phyloP scores from a whole-genome alignment of 2,329 filamentous ascomycete species.

The Nemania bipapillata region DNA sequence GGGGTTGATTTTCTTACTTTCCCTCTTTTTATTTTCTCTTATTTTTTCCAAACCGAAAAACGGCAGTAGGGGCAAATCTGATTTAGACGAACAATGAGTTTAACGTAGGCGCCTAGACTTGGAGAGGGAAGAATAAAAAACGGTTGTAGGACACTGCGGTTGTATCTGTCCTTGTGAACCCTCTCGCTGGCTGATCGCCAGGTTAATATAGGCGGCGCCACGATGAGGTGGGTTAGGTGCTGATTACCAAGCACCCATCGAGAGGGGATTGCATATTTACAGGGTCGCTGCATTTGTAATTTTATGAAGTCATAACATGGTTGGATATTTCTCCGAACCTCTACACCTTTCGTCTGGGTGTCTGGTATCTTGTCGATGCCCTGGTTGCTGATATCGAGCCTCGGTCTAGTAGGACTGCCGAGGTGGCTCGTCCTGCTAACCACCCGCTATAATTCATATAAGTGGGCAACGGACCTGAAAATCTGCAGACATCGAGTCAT shows the following conservation, averaged over 20 bases:
- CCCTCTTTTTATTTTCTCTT: too few species aligned
- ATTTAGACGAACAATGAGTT: neutral
- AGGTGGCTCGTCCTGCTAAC: too few species aligned
- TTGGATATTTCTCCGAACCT: neutral
- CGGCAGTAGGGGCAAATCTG: too few species aligned
- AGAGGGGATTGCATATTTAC: neutral
- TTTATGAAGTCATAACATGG: neutral
- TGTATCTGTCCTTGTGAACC: neutral
- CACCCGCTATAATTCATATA: too few species aligned
- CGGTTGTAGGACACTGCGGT: too few species aligned
- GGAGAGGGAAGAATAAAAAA: neutral
- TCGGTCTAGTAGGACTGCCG: too few species aligned
- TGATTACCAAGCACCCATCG: slow-evolving; percentile 24
- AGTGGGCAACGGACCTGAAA: too few species aligned
- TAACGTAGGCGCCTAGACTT: neutral
- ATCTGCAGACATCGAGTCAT: too few species aligned
- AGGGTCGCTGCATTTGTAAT: neutral
- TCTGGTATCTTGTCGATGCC: neutral
- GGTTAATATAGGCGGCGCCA: neutral
- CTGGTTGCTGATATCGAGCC: too few species aligned
- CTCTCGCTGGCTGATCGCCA: neutral
- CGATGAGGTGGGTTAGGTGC: slow-evolving; percentile 8
- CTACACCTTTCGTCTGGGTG: neutral
- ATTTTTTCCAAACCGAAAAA: too few species aligned
- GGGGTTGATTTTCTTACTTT: neutral